These are phyloP conservation scores for Ustilago xerochloae DNA, from an alignment of 1,284 basidiomycete genomes.

Conservation along the genomic window DNA sequence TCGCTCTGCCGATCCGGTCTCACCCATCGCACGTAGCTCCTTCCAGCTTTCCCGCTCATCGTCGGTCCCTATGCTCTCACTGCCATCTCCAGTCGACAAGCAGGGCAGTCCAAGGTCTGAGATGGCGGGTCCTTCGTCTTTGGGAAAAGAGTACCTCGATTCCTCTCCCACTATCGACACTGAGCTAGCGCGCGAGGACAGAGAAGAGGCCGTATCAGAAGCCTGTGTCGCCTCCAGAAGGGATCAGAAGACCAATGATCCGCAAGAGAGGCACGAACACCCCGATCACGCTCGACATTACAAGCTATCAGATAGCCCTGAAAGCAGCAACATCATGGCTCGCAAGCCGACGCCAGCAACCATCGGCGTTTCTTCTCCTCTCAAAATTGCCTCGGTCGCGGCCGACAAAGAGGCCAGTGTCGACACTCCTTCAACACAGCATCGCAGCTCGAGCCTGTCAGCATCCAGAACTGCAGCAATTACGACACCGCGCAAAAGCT, in stretches of 20 bases:
- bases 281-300: neutral
- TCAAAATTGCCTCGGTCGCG: neutral
- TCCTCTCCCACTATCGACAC: neutral
- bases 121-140: neutral
- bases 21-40: too few species aligned
- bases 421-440: neutral
- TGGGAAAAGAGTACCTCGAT: neutral
- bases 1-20: neutral
- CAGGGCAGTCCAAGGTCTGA: neutral
- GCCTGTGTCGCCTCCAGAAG: neutral
- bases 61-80: conserved; percentile 9
- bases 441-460: neutral
- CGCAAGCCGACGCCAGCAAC: neutral
- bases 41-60: conserved; percentile 7
- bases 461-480: neutral
- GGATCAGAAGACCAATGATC: neutral
- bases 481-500: neutral
- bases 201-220: neutral
- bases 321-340: neutral
- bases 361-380: neutral
- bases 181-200: too few species aligned
- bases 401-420: neutral
- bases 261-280: neutral
- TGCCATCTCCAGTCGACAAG: neutral
- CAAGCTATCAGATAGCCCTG: too few species aligned